Evolutionary conservation across 2,329 filamentous ascomycete species (phyloP).

Genomic region (Ophiocordyceps unilateralis): DNA sequence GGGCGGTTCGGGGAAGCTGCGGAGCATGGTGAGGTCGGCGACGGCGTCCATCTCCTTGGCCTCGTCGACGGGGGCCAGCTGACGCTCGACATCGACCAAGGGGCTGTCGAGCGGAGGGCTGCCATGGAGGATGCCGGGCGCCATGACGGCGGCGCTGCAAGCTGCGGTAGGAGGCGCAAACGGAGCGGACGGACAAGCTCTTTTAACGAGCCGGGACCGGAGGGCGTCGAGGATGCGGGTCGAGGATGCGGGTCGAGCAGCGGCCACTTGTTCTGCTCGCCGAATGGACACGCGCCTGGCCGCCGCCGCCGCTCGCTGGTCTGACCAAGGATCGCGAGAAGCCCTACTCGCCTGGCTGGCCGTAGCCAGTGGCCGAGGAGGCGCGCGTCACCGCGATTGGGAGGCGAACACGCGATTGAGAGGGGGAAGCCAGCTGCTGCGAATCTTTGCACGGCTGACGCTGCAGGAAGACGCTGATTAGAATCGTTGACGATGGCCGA

Average conservation of each 20-base stretch:
- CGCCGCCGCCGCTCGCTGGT: neutral
- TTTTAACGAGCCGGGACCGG: no score
- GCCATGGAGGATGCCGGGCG: constrained; percentile 6
- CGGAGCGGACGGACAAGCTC: no score
- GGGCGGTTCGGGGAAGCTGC: constrained; percentile 29
- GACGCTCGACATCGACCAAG: constrained; percentile 3
- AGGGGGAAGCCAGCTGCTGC: no score
- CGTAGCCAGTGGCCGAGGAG: neutral
- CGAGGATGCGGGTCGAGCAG: no score
- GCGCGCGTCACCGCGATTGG: neutral
- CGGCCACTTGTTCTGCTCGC: no score
- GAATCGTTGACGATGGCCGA: neutral
- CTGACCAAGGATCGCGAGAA: no score
- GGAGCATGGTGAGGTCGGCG: constrained; percentile 29
- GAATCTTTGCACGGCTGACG: no score
- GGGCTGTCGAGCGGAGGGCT: constrained; percentile 1
- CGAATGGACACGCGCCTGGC: neutral
- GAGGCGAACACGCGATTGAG: no score
- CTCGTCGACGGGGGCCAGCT: constrained; percentile 7
- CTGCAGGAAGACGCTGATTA: neutral
- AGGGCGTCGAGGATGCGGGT: neutral
- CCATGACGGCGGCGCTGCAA: constrained; percentile 6
- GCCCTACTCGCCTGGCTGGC: neutral
- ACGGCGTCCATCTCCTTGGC: constrained; percentile 17
- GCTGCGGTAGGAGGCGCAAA: no score